Evolutionary conservation across 208 protist genomes (phyloP).

Genomic region (Phytomonas francai): DNA sequence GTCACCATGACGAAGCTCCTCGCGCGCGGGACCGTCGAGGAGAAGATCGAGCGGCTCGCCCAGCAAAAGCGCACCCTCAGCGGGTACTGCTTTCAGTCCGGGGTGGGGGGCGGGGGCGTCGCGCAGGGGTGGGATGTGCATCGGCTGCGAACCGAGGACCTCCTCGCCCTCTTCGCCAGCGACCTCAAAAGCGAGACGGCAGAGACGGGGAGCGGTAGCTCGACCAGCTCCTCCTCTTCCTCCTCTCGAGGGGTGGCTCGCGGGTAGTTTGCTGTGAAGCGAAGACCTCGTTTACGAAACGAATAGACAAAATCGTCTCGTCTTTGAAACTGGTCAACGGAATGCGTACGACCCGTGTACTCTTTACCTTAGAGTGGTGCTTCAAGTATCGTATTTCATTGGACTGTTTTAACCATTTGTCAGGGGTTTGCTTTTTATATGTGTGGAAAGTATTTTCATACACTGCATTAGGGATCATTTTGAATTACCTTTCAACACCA

Average conservation of each 20-base stretch:
- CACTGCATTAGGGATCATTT: background rate
- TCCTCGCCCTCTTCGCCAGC: constrained; percentile 42
- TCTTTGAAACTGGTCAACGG: background rate
- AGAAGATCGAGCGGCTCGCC: constrained; percentile 92
- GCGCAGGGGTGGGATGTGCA: constrained; percentile 13
- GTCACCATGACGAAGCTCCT: constrained; percentile 93
- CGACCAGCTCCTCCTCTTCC: background rate
- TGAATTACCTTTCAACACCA: background rate
- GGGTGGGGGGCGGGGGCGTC: constrained; percentile 3
- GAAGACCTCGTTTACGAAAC: background rate
- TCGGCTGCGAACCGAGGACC: constrained; percentile 34
- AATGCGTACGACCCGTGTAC: background rate
- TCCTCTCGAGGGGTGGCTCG: background rate
- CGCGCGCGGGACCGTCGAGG: constrained; percentile 92
- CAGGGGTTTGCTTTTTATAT: background rate
- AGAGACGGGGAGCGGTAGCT: constrained; percentile 9
- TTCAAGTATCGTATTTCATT: background rate
- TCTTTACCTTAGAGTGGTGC: background rate
- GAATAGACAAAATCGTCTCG: background rate
- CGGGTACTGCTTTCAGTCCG: constrained; percentile 31
- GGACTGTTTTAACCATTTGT: background rate
- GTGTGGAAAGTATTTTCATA: background rate
- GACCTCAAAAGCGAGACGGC: constrained; percentile 16
- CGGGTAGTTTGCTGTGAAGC: background rate
- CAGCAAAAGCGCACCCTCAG: constrained; percentile 84